Evolutionary conservation across 1,284 basidiomycete species (phyloP).

Genomic region (Chalciporus sp.): DNA sequence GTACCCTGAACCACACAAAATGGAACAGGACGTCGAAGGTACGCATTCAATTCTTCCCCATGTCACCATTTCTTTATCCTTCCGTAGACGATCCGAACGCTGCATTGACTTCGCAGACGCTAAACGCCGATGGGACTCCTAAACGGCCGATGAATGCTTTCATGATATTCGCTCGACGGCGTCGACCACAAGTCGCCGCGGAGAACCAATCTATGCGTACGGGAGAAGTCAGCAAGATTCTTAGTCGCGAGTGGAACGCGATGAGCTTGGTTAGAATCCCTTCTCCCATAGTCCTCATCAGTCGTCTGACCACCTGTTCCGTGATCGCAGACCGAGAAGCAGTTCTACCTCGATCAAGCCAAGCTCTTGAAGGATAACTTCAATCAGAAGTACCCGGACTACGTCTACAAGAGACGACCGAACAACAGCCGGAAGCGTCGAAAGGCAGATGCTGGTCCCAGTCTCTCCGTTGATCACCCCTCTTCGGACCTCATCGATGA

Average conservation of each 20-base stretch:
- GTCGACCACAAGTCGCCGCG: conserved; percentile 77
- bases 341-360: conserved; percentile 83
- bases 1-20: conserved; percentile 42
- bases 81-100: conserved; percentile 49
- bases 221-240: conserved; percentile 81
- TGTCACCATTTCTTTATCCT: conserved; percentile 18
- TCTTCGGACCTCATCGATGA: conserved; percentile 31
- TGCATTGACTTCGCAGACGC: conserved; percentile 69
- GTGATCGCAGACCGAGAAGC: conserved; percentile 64
- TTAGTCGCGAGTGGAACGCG: conserved; percentile 77
- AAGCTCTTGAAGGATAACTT: conserved; percentile 81
- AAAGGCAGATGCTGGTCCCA: conserved; percentile 46
- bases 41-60: conserved; percentile 15
- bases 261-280: conserved; percentile 62
- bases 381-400: conserved; percentile 84
- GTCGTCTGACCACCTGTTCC: conserved; percentile 23
- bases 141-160: conserved; percentile 89
- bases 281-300: conserved; percentile 8
- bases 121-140: conserved; percentile 82
- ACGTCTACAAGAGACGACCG: conserved; percentile 79
- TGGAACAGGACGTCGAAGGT: conserved; percentile 48
- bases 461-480: conserved; percentile 21
- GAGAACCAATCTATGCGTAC: conserved; percentile 84
- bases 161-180: conserved; percentile 85
- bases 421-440: conserved; percentile 79